A percentile compares a stretch with the other conserved stretches of the same genome.
Evolutionary conservation across 805 yeast species (phyloP).

Genomic region (Wickerhamiella qilinensis): DNA sequence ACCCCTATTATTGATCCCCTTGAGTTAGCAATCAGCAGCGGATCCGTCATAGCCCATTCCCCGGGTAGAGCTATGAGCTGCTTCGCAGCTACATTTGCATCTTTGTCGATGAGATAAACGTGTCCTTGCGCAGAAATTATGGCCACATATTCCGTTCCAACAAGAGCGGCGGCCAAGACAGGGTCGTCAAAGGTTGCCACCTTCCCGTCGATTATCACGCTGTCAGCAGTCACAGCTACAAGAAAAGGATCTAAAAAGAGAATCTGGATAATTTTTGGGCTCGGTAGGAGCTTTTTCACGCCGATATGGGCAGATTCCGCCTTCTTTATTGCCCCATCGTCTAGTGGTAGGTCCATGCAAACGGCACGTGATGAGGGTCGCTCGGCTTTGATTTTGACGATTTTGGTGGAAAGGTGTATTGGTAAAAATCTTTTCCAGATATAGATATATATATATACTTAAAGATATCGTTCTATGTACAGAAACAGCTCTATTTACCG

Average conservation of each 20-base stretch:
- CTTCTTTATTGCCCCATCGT: too few species aligned
- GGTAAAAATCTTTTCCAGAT: too few species aligned
- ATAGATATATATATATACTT: too few species aligned
- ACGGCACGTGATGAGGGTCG: too few species aligned
- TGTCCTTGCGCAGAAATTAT: background rate
- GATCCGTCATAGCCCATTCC: background rate
- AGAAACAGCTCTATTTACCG: slow-evolving; percentile 21
- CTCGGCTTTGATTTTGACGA: too few species aligned
- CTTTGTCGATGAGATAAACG: background rate
- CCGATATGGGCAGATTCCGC: too few species aligned
- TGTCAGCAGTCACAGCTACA: slow-evolving; percentile 1
- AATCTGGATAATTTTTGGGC: slow-evolving; percentile 1
- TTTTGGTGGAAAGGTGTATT: too few species aligned
- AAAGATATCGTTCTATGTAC: background rate
- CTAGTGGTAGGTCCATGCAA: too few species aligned
- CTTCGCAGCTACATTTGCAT: background rate
- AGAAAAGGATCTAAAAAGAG: slow-evolving; percentile 2
- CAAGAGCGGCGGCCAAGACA: background rate
- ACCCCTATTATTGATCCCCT: background rate
- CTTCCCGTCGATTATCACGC: background rate
- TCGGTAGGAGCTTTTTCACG: slow-evolving; percentile 1
- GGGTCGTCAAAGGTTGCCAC: background rate
- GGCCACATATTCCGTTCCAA: background rate
- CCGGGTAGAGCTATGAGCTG: slow-evolving; percentile 1
- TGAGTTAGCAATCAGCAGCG: background rate